A percentile compares a stretch with the other conserved stretches of the same genome.
Evolutionary conservation across 2,329 filamentous ascomycete genomes (phyloP).

Genomic region (Hortaea werneckii): DNA sequence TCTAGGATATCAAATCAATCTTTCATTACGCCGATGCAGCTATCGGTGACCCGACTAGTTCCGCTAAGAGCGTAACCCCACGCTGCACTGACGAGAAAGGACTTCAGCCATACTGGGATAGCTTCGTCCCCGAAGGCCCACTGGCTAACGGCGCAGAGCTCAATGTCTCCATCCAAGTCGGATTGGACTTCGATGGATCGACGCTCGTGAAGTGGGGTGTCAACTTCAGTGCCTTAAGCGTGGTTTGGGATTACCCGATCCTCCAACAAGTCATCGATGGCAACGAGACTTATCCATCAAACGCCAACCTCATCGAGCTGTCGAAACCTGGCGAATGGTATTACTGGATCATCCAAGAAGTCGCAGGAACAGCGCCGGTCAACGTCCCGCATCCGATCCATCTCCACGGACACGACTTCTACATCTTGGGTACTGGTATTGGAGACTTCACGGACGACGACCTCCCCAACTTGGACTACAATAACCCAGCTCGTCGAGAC

Average conservation of each 20-base stretch:
- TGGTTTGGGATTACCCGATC: conserved; percentile 36
- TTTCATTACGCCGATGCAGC: conserved; percentile 30
- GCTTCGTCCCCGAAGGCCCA: conserved; percentile 24
- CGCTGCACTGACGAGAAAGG: conserved; percentile 33
- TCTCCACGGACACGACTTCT: conserved; percentile 29
- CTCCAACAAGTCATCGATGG: conserved; percentile 32
- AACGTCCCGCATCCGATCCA: conserved; percentile 21
- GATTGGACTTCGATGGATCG: conserved; percentile 17
- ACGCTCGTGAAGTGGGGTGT: conserved; percentile 29
- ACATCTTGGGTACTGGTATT: conserved; percentile 4
- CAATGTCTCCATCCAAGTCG: conserved; percentile 18
- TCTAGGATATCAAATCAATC: conserved; percentile 24
- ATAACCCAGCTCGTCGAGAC: conserved; percentile 24
- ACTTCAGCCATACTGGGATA: conserved; percentile 30
- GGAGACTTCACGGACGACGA: neutral
- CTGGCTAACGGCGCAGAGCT: conserved; percentile 15
- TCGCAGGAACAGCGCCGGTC: conserved; percentile 8
- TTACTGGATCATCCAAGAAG: conserved; percentile 26
- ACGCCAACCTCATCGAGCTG: conserved; percentile 31
- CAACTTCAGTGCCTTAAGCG: conserved; percentile 33
- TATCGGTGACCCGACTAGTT: conserved; percentile 19
- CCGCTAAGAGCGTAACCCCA: conserved; percentile 22
- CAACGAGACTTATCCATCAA: conserved; percentile 24
- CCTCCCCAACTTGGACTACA: neutral
- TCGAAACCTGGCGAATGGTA: conserved; percentile 17